Conservation (phyloP, 768 basidiomycete genomes). For the Hygrophorus russula region DNA sequence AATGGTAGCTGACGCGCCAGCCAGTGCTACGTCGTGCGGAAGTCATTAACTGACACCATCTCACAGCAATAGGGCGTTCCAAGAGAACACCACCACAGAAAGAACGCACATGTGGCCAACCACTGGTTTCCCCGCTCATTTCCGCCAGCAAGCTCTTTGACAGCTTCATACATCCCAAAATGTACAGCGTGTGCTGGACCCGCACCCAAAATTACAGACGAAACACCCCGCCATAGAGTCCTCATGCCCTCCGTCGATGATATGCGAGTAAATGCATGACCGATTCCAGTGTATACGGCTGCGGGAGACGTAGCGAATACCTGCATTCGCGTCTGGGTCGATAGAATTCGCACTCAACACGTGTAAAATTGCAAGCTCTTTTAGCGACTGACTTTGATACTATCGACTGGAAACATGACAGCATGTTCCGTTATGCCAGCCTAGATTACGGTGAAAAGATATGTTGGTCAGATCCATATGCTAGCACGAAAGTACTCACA, state of each 20-base stretch:
- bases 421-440: conserved; percentile 99
- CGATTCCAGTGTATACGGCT: conserved; percentile 81
- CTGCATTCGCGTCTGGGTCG: conserved; percentile 91
- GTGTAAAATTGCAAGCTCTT: conserved; percentile 1
- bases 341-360: conserved; percentile 1
- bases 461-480: not conserved
- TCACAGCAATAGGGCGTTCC: not conserved
- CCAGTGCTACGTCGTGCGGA: conserved; percentile 47
- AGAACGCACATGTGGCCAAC: conserved; percentile 72
- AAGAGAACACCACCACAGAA: not conserved
- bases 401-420: conserved; percentile 97
- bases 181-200: conserved; percentile 98
- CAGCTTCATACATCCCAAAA: conserved; percentile 90
- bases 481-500: conserved; percentile 37
- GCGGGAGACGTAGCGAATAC: conserved; percentile 81
- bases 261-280: conserved; percentile 85
- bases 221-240: conserved; percentile 91
- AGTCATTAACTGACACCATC: conserved; percentile 2
- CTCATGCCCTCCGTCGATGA: conserved; percentile 89
- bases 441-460: conserved; percentile 26
- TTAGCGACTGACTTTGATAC: conserved; percentile 72
- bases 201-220: conserved; percentile 90
- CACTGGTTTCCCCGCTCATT: conserved; percentile 75
- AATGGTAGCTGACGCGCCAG: conserved; percentile 90
- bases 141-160: conserved; percentile 88